Evolutionary conservation across 2,329 filamentous ascomycete genomes (phyloP), one percentile per base, ranked within the genome.

Genomic region (Thielaviopsis musarum): DNA sequence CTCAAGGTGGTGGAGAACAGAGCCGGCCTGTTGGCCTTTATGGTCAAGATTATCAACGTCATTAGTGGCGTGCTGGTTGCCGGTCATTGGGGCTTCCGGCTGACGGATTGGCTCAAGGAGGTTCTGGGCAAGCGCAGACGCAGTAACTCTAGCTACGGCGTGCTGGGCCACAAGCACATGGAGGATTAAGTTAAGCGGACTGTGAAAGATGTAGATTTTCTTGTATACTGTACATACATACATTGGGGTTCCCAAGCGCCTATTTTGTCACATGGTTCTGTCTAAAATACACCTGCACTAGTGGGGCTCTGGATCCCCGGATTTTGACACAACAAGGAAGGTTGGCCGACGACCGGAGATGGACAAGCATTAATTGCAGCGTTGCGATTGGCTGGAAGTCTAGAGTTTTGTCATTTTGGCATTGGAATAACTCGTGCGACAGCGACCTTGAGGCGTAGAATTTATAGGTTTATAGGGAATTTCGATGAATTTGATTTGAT

Each of bases 11-110:
- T 85, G 63, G 91, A 97, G 74, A 82, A 83, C 67, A 82, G 90
- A 67, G 84, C 85, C 60, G 78, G 87, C 52, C 75, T 95, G 61
- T 72, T 95, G 64, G 76, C 79, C 24, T 81, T 98, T 65, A 62
- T 91, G 52, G 79, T 97, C 64, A 83, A 91, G 69, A 73, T 96
- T 56, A 84, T 97, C 64, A 98, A 98, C 71, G 86, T 97, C 19
- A 77, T 96, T 12, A 88, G 83, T 62, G 93, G 93, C 15, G 89
- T 96, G 21, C 75, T 98, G 64, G 93, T 98, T 5, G 89, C 91
- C 0, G 91, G 91, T 1, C 89, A 94, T 64, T 98, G 93, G 93
- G 79, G 87, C 56, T 97, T 88, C 70, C 89, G 90, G 64, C 75
- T 98, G 64, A 83, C 76, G 55, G 87, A 91, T 64, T 95, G 89